These are phyloP conservation scores for Penicillium macrosclerotiorum DNA, from an alignment of 495 filamentous ascomycete species.

Conservation along the genomic window DNA sequence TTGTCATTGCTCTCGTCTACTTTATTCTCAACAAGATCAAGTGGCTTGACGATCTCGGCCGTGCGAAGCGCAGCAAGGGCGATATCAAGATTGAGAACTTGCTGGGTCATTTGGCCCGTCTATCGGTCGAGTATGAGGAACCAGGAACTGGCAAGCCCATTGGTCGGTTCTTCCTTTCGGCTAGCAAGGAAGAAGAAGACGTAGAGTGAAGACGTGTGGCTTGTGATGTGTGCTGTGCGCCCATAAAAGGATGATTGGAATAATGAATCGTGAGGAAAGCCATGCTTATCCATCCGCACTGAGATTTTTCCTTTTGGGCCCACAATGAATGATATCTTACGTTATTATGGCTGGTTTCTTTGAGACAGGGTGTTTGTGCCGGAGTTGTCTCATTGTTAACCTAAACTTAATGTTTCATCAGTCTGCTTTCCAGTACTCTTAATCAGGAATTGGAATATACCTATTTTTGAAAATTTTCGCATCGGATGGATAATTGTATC, in stretches of 20 bases:
- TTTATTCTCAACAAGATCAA: conserved; percentile 64
- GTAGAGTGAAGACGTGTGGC: conserved; percentile 26
- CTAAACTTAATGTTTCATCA: not conserved
- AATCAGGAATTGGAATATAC: not conserved
- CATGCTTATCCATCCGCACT: not conserved
- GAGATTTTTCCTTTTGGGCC: not conserved
- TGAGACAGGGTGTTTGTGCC: not conserved
- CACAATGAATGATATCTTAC: not conserved
- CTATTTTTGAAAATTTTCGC: conserved; percentile 1
- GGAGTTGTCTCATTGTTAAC: not conserved
- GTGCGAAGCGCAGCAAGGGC: conserved; percentile 62
- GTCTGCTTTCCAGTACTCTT: not conserved
- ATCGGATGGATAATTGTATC: too few relatives aligned
- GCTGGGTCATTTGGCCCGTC: conserved; percentile 64
- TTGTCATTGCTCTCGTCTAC: conserved; percentile 75
- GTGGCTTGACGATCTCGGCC: conserved; percentile 69
- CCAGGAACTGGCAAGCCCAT: conserved; percentile 42
- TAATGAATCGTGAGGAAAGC: not conserved
- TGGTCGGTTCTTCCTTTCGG: conserved; percentile 36
- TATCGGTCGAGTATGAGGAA: conserved; percentile 67
- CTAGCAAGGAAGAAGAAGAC: conserved; percentile 46
- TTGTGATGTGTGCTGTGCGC: not conserved
- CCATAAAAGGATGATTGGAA: not conserved
- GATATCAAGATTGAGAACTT: conserved; percentile 76
- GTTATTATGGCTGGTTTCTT: not conserved